Evolutionary conservation across 495 filamentous ascomycete genomes (phyloP).

Genomic region (Talaromyces thailandensis): DNA sequence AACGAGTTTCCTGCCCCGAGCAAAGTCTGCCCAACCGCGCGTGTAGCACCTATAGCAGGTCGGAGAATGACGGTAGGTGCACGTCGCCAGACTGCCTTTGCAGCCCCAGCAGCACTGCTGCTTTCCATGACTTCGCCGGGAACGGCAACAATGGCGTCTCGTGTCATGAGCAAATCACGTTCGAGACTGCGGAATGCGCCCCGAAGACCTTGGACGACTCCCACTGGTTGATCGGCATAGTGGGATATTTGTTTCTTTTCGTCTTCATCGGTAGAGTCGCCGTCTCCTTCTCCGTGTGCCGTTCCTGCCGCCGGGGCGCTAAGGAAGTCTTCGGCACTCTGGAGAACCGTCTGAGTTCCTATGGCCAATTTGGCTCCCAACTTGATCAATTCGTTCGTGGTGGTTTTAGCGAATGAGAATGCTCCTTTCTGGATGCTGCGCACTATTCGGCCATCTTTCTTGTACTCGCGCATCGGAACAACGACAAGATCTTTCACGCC

Average conservation of each 20-base stretch:
- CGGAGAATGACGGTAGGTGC: constrained; percentile 87
- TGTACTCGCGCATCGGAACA: constrained; percentile 85
- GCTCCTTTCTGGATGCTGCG: constrained; percentile 88
- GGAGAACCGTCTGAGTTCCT: constrained; percentile 83
- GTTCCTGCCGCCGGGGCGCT: constrained; percentile 27
- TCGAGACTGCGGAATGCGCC: constrained; percentile 75
- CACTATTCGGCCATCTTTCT: constrained; percentile 86
- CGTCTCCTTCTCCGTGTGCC: constrained; percentile 10
- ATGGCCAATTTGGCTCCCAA: constrained; percentile 92
- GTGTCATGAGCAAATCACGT: constrained; percentile 72
- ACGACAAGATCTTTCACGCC: constrained; percentile 80
- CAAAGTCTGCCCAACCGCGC: constrained; percentile 81
- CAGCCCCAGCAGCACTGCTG: constrained; percentile 70
- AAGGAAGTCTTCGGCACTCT: constrained; percentile 77
- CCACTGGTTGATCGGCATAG: constrained; percentile 89
- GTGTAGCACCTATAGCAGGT: constrained; percentile 82
- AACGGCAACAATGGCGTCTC: constrained; percentile 90
- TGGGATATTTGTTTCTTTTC: constrained; percentile 69
- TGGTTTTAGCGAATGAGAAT: constrained; percentile 80
- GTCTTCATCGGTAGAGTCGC: constrained; percentile 48
- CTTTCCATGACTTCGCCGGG: constrained; percentile 86
- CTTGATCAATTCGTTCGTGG: constrained; percentile 81
- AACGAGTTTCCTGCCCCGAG: constrained; percentile 90
- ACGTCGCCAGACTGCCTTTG: constrained; percentile 66
- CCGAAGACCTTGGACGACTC: constrained; percentile 74